Percentiles rank a stretch among this genome's conserved stretches.
These are phyloP conservation scores for Coemansia erecta DNA, from an alignment of 192 early-diverging fungal species.

Conservation along the genomic window DNA sequence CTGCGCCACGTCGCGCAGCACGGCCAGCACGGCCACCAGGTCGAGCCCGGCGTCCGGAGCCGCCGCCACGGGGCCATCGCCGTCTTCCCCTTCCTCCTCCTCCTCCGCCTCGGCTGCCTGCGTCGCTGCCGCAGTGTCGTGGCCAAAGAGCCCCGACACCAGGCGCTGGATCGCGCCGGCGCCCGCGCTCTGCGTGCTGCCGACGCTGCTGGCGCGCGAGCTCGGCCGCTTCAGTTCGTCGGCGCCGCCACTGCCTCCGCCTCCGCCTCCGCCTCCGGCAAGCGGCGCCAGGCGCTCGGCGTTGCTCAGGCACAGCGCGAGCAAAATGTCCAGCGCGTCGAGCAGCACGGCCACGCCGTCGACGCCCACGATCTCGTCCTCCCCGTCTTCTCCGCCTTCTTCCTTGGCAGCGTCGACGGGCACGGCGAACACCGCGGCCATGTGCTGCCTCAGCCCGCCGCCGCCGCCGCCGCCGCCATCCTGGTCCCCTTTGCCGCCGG, in stretches of 20 bases:
- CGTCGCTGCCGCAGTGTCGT: background rate
- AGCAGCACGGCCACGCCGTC: conserved; percentile 25
- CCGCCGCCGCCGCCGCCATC: too few relatives aligned
- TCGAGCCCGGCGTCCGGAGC: conserved; percentile 4
- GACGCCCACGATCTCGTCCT: conserved; percentile 13
- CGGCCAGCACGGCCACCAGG: conserved; percentile 27
- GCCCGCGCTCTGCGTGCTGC: conserved; percentile 16
- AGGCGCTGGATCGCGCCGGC: conserved; percentile 30
- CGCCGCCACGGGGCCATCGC: too few relatives aligned
- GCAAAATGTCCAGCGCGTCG: conserved; percentile 36
- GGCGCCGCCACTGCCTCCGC: too few relatives aligned
- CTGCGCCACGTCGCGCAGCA: conserved; percentile 36
- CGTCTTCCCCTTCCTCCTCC: background rate
- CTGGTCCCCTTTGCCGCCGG: background rate
- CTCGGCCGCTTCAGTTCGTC: conserved; percentile 16
- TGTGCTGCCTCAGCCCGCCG: too few relatives aligned
- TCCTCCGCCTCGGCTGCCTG: background rate
- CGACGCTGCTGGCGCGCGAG: conserved; percentile 24
- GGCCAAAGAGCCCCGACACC: conserved; percentile 38
- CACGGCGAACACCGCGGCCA: conserved; percentile 32
- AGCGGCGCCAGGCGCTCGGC: conserved; percentile 10
- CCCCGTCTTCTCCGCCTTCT: background rate
- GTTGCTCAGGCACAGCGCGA: conserved; percentile 34
- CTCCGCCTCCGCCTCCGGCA: too few relatives aligned
- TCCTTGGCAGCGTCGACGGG: background rate